Conservation (phyloP, 176 grass and related monocot genomes). For the Dactylis glomerata region DNA sequence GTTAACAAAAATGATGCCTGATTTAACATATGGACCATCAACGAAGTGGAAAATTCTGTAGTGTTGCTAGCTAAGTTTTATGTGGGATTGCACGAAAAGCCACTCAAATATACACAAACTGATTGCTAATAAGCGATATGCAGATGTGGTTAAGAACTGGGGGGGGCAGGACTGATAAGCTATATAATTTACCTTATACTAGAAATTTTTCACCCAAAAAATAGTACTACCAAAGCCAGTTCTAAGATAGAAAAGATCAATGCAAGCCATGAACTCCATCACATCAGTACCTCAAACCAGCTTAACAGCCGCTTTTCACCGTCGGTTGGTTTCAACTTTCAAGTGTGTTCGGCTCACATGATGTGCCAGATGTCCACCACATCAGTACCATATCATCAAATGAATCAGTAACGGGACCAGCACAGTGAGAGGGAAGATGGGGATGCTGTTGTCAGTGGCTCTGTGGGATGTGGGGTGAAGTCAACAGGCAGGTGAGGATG, state of each 20-base stretch:
- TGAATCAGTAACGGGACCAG: not conserved
- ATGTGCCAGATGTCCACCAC: not conserved
- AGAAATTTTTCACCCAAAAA: not conserved
- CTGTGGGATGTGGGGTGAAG: not conserved
- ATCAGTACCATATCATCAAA: not conserved
- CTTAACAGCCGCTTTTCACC: not conserved
- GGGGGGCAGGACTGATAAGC: not conserved
- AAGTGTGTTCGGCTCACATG: not conserved
- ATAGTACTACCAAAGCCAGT: not conserved
- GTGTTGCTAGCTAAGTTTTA: not conserved
- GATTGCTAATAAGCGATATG: not conserved
- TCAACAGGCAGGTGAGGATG: not conserved
- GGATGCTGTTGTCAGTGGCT: not conserved
- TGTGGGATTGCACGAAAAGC: not conserved
- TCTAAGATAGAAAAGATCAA: no score
- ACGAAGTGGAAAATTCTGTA: not conserved
- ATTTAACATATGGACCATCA: not conserved
- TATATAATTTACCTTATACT: not conserved
- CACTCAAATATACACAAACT: not conserved
- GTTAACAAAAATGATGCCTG: not conserved
- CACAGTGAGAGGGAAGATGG: not conserved
- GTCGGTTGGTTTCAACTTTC: not conserved
- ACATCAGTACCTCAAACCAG: no score
- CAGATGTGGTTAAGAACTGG: not conserved
- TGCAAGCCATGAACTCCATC: no score